A percentile compares a stretch with the other conserved stretches of the same genome.
Evolutionary conservation across 2,329 filamentous ascomycete species (phyloP).

Genomic region (Xylariaceae sp.): DNA sequence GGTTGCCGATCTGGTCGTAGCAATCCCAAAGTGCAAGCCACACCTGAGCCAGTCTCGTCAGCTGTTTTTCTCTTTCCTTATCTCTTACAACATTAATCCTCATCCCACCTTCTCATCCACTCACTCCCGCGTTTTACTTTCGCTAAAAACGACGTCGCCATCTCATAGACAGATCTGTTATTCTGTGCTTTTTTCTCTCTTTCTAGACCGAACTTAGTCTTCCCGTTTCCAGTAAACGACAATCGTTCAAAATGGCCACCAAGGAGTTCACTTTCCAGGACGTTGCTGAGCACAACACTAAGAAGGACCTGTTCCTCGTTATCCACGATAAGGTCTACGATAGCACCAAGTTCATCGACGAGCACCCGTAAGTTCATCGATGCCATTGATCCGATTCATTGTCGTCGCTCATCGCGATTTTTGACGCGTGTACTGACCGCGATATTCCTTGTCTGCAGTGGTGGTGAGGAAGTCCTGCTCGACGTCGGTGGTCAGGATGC

Average conservation of each 20-base stretch:
- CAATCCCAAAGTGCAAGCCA: background rate
- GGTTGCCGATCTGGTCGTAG: background rate
- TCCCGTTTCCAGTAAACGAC: too few species aligned
- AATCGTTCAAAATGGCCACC: slow-evolving; percentile 35
- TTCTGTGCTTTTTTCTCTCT: background rate
- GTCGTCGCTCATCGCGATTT: background rate
- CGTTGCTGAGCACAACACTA: slow-evolving; percentile 78
- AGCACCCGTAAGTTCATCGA: slow-evolving; percentile 70
- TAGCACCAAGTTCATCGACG: slow-evolving; percentile 80
- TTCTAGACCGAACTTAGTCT: slow-evolving; percentile 1
- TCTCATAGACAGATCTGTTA: background rate
- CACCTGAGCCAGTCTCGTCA: background rate
- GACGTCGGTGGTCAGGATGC: slow-evolving; percentile 94
- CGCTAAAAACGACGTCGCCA: background rate
- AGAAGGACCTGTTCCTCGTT: slow-evolving; percentile 89
- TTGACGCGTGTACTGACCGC: slow-evolving; percentile 24
- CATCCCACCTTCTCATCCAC: background rate
- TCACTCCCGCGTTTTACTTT: background rate
- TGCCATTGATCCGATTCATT: slow-evolving; percentile 1
- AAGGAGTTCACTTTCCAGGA: slow-evolving; percentile 69
- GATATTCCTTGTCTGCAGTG: slow-evolving; percentile 48
- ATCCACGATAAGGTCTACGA: slow-evolving; percentile 98
- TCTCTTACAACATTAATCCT: background rate
- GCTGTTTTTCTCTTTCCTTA: background rate
- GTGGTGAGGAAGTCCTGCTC: slow-evolving; percentile 96